Evolutionary conservation across 306 rosid genomes (phyloP).

Genomic region (Datisca glomerata): DNA sequence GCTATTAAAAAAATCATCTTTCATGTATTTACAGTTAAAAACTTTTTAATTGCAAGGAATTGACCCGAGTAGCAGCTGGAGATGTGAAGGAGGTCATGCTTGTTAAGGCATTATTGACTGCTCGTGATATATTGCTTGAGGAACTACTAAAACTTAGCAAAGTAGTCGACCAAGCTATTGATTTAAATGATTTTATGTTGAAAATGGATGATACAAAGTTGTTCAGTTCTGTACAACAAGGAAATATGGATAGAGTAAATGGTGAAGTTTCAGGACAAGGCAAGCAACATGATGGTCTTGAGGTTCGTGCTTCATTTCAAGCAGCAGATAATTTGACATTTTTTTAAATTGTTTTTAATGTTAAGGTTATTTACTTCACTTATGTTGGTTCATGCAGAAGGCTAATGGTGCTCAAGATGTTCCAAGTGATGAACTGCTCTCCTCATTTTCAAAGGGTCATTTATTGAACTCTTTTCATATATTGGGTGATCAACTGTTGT

Average conservation of each 20-base stretch:
- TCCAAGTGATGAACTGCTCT: slow-evolving; percentile 32
- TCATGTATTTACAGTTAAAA: slow-evolving; percentile 23
- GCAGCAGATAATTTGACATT: slow-evolving; percentile 4
- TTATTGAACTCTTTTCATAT: slow-evolving; percentile 29
- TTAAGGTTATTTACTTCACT: background rate
- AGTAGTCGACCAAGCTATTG: slow-evolving; percentile 43
- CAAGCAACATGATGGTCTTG: slow-evolving; percentile 59
- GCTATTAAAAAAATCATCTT: slow-evolving; percentile 6
- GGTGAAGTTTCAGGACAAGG: slow-evolving; percentile 41
- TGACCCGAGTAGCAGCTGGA: slow-evolving; percentile 25
- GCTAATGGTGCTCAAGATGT: slow-evolving; percentile 24
- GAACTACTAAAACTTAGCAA: slow-evolving; percentile 57
- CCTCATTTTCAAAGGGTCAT: slow-evolving; percentile 32
- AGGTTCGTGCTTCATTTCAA: slow-evolving; percentile 54
- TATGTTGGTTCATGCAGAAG: slow-evolving; percentile 22
- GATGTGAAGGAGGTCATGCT: slow-evolving; percentile 34
- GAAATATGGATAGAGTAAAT: slow-evolving; percentile 22
- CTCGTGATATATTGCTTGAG: slow-evolving; percentile 66
- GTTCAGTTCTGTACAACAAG: slow-evolving; percentile 23
- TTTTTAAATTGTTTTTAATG: slow-evolving; percentile 1
- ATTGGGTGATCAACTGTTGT: slow-evolving; percentile 63
- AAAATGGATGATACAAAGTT: slow-evolving; percentile 43
- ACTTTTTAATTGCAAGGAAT: slow-evolving; percentile 32
- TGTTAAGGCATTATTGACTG: slow-evolving; percentile 50
- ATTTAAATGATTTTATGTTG: slow-evolving; percentile 57